A percentile compares a stretch with the other conserved stretches of the same genome.
phyloP scores from a whole-genome alignment of 495 filamentous ascomycete genomes.

The Penicillium maclennaniae region DNA sequence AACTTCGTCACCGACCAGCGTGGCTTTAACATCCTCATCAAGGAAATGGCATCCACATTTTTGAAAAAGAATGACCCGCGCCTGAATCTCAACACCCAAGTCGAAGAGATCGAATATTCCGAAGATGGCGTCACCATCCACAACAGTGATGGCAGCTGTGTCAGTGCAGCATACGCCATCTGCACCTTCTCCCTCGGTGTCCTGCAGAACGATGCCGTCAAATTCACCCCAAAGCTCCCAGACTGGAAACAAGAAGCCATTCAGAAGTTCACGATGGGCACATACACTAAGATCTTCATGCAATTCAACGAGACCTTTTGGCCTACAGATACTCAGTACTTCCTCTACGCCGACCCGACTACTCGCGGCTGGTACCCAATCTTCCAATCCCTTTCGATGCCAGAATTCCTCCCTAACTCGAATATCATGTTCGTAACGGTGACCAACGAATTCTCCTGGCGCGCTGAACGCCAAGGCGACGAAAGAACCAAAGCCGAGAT shows the following conservation, averaged over 20 bases:
- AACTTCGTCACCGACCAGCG: constrained; percentile 65
- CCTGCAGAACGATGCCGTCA: constrained; percentile 59
- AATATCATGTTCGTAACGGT: constrained; percentile 71
- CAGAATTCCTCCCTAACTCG: constrained; percentile 58
- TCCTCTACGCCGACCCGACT: constrained; percentile 64
- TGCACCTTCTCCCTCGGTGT: constrained; percentile 66
- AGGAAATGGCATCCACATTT: constrained; percentile 60
- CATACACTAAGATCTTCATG: constrained; percentile 76
- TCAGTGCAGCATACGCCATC: constrained; percentile 57
- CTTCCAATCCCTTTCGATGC: constrained; percentile 61
- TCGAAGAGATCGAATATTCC: constrained; percentile 57
- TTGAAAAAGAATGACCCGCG: constrained; percentile 53
- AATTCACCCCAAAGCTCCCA: constrained; percentile 59
- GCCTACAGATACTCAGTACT: constrained; percentile 62
- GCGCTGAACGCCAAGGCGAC: constrained; percentile 59
- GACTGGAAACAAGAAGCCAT: constrained; percentile 65
- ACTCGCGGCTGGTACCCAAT: constrained; percentile 67
- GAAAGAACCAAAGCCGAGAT: constrained; percentile 57
- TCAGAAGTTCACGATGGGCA: constrained; percentile 66
- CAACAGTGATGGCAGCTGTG: constrained; percentile 53
- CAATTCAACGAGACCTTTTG: constrained; percentile 72
- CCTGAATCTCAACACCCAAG: constrained; percentile 55
- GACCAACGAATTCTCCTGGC: constrained; percentile 54
- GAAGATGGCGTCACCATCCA: constrained; percentile 53
- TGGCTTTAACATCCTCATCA: constrained; percentile 63